Conservation (phyloP, 1,284 basidiomycete genomes). For the Trichosporon sp. region DNA sequence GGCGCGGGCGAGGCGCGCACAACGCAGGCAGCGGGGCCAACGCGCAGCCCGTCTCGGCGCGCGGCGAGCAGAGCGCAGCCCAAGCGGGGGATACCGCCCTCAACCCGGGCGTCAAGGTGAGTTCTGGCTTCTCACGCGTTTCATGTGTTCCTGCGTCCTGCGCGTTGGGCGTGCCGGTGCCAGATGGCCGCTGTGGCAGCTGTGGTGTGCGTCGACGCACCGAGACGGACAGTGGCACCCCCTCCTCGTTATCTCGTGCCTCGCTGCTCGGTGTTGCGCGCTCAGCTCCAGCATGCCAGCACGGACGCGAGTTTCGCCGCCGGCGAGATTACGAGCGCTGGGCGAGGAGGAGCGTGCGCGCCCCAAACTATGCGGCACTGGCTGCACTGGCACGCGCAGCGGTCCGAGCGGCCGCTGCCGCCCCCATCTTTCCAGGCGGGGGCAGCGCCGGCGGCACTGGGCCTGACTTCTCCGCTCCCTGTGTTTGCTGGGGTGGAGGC, state of each 20-base stretch:
- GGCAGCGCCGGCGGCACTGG: background rate
- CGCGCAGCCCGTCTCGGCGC: background rate
- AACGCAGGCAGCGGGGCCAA: background rate
- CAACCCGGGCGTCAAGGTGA: constrained; percentile 17
- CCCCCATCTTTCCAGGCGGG: background rate
- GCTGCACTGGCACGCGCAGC: background rate
- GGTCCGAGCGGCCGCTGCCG: background rate
- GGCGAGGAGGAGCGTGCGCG: background rate
- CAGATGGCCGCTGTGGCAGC: too few species aligned
- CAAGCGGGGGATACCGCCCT: background rate
- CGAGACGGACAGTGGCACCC: too few species aligned
- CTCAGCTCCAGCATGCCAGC: too few species aligned
- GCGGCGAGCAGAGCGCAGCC: background rate
- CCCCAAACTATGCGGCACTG: background rate
- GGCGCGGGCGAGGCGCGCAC: constrained; percentile 10
- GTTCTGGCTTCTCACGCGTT: background rate
- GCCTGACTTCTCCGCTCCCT: too few species aligned
- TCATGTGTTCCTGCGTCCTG: background rate
- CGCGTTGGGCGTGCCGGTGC: too few species aligned
- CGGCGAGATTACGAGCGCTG: background rate
- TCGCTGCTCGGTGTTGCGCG: too few species aligned
- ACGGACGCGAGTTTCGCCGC: background rate
- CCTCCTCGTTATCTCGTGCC: too few species aligned
- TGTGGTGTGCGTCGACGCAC: too few species aligned
- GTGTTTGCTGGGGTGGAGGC: background rate